Evolutionary conservation across 208 protist species (phyloP).

Genomic region (Crithidia brevicula): DNA sequence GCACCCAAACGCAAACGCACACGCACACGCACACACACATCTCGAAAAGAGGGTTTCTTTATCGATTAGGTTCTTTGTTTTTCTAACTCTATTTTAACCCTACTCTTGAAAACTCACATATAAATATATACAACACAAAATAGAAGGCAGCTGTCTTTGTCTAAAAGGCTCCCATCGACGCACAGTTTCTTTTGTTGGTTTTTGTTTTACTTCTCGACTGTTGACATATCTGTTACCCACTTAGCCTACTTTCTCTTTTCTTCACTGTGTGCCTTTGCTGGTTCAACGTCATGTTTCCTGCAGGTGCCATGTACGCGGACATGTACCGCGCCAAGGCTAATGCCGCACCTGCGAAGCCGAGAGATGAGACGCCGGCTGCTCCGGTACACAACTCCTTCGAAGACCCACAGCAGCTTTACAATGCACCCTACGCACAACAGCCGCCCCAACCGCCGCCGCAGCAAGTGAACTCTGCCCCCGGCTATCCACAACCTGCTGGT

Average conservation of each 20-base stretch:
- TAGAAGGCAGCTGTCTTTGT: too few species aligned
- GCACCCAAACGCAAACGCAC: too few species aligned
- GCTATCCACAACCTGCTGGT: constrained; percentile 3
- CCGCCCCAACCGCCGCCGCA: constrained; percentile 15
- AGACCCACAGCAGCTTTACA: constrained; percentile 40
- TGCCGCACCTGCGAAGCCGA: constrained; percentile 12
- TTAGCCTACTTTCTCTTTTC: background rate
- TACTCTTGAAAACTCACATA: too few species aligned
- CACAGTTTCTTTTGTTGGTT: background rate
- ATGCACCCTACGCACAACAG: constrained; percentile 4
- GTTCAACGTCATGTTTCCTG: constrained; percentile 17
- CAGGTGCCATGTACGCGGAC: constrained; percentile 34
- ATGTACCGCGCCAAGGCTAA: constrained; percentile 23
- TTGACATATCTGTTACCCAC: background rate
- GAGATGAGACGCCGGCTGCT: constrained; percentile 13
- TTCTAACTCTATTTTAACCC: too few species aligned
- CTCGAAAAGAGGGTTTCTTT: too few species aligned
- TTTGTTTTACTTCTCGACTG: constrained; percentile 1
- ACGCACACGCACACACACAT: too few species aligned
- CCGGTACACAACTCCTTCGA: constrained; percentile 63
- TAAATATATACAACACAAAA: too few species aligned
- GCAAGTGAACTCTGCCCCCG: background rate
- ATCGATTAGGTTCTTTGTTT: too few species aligned
- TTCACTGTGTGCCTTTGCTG: background rate
- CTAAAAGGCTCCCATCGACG: too few species aligned